Evolutionary conservation across 371 early-diverging fungal genomes (phyloP), one percentile per base, ranked within the genome.

Genomic region (Mucor indicus): DNA sequence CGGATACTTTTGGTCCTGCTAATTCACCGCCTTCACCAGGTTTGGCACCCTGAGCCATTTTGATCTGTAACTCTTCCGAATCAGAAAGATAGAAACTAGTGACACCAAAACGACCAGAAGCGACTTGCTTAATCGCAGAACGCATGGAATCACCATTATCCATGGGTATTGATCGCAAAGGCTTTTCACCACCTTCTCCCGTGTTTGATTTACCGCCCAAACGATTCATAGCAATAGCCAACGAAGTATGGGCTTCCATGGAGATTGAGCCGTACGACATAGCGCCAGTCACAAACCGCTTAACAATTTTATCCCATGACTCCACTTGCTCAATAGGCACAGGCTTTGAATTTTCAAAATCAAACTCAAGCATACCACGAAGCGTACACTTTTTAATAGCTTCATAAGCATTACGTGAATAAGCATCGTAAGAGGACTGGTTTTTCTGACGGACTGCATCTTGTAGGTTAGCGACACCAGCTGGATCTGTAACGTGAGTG

Each of bases 251-350:
- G 12, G 98, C 83, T 64, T 98, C 98, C 68, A 77, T 77, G 2
- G 95, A 95, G 52, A 98, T 96, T 13, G 94, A 93, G n/a, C 98
- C 98, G 57, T 96, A 98, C 13, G 92, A 91, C 98, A 98, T 98
- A 53, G 98, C 98, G 44, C 98, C 98, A 10, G 98, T 98, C 56
- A 89, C 91, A 78, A 95, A 98, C 16, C 96, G 85, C 79, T 89
- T 91, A 41, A 93, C 95, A 66, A 98, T 95, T 33, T 75, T 69
- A 8, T 89, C 88, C 98, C 98, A 98, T 25, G 96, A 87, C 73
- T 98, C 98, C 21, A 98, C 98, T 57, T 94, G 86, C 7, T 96
- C 96, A 17, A 98, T 49, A 2, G 95, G 87, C 40, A 98, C 81
- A 1, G 92, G 70, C 33, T 67, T 79, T 36, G 75, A 62, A 31